A percentile compares a stretch with the other conserved stretches of the same genome.
Evolutionary conservation across 2,329 filamentous ascomycete species (phyloP).

Genomic region (Colletotrichum simmondsii): DNA sequence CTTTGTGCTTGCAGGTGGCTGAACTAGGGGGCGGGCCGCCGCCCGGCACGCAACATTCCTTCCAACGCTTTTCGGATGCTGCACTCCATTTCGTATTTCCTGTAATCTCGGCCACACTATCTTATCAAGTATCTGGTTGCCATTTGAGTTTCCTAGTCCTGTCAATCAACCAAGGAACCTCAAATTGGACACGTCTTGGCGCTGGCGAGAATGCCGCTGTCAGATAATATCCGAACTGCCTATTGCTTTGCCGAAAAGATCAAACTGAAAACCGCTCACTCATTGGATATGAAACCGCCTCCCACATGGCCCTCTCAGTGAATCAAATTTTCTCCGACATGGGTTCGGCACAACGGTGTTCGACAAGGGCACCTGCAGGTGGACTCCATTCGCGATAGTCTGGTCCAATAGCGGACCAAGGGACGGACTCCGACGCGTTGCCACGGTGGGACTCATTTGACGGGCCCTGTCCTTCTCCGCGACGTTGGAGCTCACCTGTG

Average conservation of each 20-base stretch:
- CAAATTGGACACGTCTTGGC: not conserved
- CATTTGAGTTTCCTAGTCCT: not conserved
- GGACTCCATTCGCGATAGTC: not conserved
- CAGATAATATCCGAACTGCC: not conserved
- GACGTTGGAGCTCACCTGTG: not conserved
- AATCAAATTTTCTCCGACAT: conserved; percentile 6
- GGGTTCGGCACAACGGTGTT: not conserved
- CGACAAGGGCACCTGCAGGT: not conserved
- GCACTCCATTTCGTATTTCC: not conserved
- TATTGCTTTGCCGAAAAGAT: not conserved
- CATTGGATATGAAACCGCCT: not conserved
- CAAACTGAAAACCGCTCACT: not conserved
- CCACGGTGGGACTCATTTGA: not conserved
- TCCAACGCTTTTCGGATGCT: not conserved
- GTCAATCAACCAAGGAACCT: not conserved
- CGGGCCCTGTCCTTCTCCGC: not conserved
- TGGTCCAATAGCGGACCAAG: not conserved
- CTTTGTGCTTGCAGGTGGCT: not conserved
- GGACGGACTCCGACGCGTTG: not conserved
- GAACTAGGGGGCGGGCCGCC: not conserved
- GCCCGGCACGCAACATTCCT: not conserved
- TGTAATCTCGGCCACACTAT: not conserved
- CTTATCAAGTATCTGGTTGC: not conserved
- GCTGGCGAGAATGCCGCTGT: not conserved
- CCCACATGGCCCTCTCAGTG: not conserved